phyloP scores from a whole-genome alignment of 2,329 filamentous ascomycete genomes.

The Plectosphaerella plurivora region DNA sequence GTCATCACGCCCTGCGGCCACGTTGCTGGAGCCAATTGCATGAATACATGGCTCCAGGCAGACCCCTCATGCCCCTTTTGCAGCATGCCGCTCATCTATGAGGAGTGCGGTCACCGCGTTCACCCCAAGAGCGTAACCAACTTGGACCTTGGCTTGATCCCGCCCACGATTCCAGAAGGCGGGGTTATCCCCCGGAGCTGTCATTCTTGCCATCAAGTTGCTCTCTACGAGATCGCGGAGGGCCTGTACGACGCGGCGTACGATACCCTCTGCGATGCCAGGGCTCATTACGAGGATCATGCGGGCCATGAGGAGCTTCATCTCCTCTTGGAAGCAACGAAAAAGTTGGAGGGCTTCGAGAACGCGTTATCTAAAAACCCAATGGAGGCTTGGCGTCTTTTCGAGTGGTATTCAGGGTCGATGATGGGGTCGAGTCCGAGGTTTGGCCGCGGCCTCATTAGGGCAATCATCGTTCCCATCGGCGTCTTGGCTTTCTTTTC shows the following conservation, averaged over 20 bases:
- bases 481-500: too few relatives aligned
- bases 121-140: constrained; percentile 17
- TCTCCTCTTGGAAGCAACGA: constrained; percentile 3
- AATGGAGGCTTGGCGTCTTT: too few relatives aligned
- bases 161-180: constrained; percentile 23
- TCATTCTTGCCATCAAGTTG: constrained; percentile 7
- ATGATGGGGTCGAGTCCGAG: too few relatives aligned
- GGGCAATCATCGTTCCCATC: too few relatives aligned
- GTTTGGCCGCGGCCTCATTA: too few relatives aligned
- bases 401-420: too few relatives aligned
- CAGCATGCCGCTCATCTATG: constrained; percentile 19
- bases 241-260: constrained; percentile 1
- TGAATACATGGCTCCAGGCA: constrained; percentile 18
- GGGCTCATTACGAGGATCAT: neutral
- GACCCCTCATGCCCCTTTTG: constrained; percentile 29
- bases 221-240: neutral
- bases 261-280: constrained; percentile 3
- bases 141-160: constrained; percentile 24
- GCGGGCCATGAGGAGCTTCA: neutral
- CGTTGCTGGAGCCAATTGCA: constrained; percentile 21
- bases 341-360: constrained; percentile 5
- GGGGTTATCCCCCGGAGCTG: constrained; percentile 22
- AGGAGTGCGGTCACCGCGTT: constrained; percentile 23
- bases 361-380: constrained; percentile 1
- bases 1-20: constrained; percentile 31